Percentiles rank a stretch among this genome's conserved stretches.
phyloP scores from a whole-genome alignment of 164 flowering plant species.

The Santalum album region DNA sequence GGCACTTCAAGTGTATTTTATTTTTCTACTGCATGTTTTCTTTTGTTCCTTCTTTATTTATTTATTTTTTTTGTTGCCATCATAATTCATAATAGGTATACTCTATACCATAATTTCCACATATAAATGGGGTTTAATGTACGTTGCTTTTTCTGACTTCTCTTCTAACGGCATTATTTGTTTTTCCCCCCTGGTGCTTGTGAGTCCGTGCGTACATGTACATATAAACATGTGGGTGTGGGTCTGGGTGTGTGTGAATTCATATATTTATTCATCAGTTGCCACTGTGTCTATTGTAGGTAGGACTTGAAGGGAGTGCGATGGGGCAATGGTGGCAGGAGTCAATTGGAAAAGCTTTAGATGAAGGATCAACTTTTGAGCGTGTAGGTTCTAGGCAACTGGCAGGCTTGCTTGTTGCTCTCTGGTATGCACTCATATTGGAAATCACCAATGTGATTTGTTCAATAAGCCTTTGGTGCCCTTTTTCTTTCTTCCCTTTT shows the following conservation, averaged over 20 bases:
- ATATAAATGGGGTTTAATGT: too few relatives aligned
- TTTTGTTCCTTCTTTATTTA: too few relatives aligned
- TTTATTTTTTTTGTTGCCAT: too few relatives aligned
- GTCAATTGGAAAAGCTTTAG: conserved; percentile 74
- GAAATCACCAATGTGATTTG: background rate
- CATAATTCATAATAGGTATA: too few relatives aligned
- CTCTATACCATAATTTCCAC: too few relatives aligned
- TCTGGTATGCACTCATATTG: conserved; percentile 49
- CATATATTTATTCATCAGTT: background rate
- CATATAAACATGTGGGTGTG: too few relatives aligned
- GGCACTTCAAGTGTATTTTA: too few relatives aligned
- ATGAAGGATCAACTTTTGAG: conserved; percentile 69
- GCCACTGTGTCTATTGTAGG: conserved; percentile 36
- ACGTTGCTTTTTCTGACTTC: too few relatives aligned
- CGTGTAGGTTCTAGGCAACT: conserved; percentile 96
- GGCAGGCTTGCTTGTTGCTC: conserved; percentile 83
- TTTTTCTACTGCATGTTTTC: too few relatives aligned
- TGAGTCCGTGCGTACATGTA: too few relatives aligned
- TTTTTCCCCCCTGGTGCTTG: too few relatives aligned
- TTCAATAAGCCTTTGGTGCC: background rate
- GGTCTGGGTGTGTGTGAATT: background rate
- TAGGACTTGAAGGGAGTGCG: conserved; percentile 94
- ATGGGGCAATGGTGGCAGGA: conserved; percentile 92
- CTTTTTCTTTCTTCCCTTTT: background rate
- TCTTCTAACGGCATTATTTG: too few relatives aligned